Base-by-base conservation (phyloP, 2,329 filamentous ascomycete genomes). In the Aspergillus vadensis region DNA sequence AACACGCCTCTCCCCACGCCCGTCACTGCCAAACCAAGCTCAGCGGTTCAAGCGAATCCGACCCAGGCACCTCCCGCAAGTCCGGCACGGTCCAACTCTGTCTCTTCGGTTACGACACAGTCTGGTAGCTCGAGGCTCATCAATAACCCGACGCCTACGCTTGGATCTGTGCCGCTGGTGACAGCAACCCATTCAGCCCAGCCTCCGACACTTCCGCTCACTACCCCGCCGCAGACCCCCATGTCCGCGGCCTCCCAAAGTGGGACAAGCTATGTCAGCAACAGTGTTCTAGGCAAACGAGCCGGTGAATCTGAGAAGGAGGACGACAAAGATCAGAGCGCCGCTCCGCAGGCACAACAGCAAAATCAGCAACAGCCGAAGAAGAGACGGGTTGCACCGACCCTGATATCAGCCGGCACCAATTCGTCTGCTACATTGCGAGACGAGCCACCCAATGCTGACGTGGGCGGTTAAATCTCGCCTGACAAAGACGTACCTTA, bases 221-320 rank as follows among this genome's bases (percentile, higher is more conserved):
- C 91, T 39, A 97, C 94, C 7, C 94, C 95, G 2, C 95, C 94
- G 0, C 90, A 96, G 74, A 98, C 94, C 3, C 94, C 94, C 5
- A 79, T 85, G 60, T 77, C 79, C 32, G 73, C 76, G 4, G 76
- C 72, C 23, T 74, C 76, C 58, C 83, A 86, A 54, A 86, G 85
- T 68, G 82, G 85, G 5, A 80, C 82, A 48, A 84, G 80, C 65
- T 80, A 80, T n/a, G 75, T 81, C 27, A 82, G 79, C 65, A 79
- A 79, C 25, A 86, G 82, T 59, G 82, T 85, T 1, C 70, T 83
- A n/a, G 81, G 82, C 1, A 84, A 85, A 70, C 74, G 83, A 62
- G 80, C 74, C 14, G 78, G 76, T 62, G 79, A 81, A 57, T 77
- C 78, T 6, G 79, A 78, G 63, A 77, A 75, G n/a, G 76, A 83